Percentiles rank a stretch among this genome's conserved stretches.
Conservation (phyloP, 176 grass and related monocot genomes). For the Oryza nivara region DNA sequence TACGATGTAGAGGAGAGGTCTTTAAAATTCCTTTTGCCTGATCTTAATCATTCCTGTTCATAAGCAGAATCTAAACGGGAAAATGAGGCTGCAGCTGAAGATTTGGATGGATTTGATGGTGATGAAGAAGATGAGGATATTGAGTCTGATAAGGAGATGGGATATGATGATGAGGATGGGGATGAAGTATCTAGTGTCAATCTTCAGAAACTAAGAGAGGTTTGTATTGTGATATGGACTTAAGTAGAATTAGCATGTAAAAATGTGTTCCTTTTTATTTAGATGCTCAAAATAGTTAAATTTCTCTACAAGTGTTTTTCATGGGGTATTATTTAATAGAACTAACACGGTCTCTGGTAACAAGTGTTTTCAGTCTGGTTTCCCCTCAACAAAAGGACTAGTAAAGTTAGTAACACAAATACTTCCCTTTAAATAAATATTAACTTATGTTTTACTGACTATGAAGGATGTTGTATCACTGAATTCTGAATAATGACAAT, state of each 20-base stretch:
- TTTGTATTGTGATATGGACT: constrained; percentile 41
- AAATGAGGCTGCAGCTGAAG: constrained; percentile 55
- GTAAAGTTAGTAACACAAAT: not conserved
- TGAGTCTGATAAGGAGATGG: constrained; percentile 84
- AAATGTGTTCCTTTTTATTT: not conserved
- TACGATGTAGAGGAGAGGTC: not conserved
- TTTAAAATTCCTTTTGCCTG: not conserved
- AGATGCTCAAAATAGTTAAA: constrained; percentile 5
- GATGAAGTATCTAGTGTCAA: constrained; percentile 68
- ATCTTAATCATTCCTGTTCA: constrained; percentile 30
- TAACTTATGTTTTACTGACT: not conserved
- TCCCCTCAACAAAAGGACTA: not conserved
- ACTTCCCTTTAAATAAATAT: not conserved
- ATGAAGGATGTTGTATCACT: not conserved
- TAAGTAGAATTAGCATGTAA: constrained; percentile 5
- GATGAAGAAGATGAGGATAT: constrained; percentile 73
- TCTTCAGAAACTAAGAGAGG: constrained; percentile 78
- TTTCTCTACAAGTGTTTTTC: not conserved
- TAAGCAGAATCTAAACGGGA: constrained; percentile 70
- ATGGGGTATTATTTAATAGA: constrained; percentile 8
- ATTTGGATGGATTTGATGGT: constrained; percentile 79
- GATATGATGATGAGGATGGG: constrained; percentile 77
- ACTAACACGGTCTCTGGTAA: not conserved
- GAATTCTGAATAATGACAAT: not conserved
- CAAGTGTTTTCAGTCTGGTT: not conserved